Evolutionary conservation across 1,284 basidiomycete species (phyloP).

Genomic region (Cutaneotrichosporon mucoides): DNA sequence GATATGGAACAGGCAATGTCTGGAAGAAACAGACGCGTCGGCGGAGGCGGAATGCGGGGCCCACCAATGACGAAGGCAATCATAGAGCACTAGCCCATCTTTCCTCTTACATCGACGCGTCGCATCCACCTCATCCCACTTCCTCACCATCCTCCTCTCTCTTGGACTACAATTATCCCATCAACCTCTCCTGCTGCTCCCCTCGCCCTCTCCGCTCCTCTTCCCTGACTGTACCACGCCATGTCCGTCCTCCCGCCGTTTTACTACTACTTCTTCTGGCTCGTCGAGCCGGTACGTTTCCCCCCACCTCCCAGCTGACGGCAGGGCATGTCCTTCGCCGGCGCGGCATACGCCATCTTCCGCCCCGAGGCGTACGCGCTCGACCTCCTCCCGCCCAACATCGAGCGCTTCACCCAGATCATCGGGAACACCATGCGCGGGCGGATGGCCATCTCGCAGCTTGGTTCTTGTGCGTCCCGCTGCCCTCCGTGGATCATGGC

Average conservation of each 20-base stretch:
- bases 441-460: constrained; percentile 37
- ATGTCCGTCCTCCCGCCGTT: constrained; percentile 21
- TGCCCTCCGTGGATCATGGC: too few species aligned
- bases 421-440: constrained; percentile 37
- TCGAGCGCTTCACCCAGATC: constrained; percentile 24
- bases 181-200: too few species aligned
- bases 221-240: not conserved
- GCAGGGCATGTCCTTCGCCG: constrained; percentile 41
- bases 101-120: too few species aligned
- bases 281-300: constrained; percentile 34
- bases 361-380: constrained; percentile 36
- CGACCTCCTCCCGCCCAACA: constrained; percentile 32
- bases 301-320: not conserved
- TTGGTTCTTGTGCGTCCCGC: constrained; percentile 46
- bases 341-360: constrained; percentile 44
- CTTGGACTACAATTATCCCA: too few species aligned
- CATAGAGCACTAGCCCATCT: too few species aligned
- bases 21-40: too few species aligned
- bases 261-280: constrained; percentile 42
- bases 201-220: too few species aligned
- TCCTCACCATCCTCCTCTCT: too few species aligned
- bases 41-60: too few species aligned
- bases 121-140: too few species aligned
- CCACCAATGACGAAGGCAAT: too few species aligned
- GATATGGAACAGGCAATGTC: too few species aligned